These are phyloP conservation scores for Hemisphaericaspora lyxosophila DNA, from an alignment of 1,139 yeast genomes.

Conservation along the genomic window DNA sequence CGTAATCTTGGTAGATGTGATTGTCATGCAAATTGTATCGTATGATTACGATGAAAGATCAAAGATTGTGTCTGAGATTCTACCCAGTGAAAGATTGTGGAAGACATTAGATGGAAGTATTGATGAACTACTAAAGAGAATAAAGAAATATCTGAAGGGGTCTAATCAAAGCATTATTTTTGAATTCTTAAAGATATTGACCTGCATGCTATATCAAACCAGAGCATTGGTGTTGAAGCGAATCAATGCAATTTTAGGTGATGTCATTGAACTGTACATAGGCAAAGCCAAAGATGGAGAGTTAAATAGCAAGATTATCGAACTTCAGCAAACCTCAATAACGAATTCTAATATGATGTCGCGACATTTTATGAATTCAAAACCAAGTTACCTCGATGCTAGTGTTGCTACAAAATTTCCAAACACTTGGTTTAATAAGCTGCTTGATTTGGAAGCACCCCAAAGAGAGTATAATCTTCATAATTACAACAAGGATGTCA, in stretches of 20 bases:
- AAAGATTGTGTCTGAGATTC: constrained; percentile 23
- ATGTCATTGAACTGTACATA: constrained; percentile 25
- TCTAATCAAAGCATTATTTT: constrained; percentile 20
- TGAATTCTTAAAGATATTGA: constrained; percentile 27
- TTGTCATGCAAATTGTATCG: constrained; percentile 30
- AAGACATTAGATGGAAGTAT: constrained; percentile 28
- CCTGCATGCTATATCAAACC: constrained; percentile 31
- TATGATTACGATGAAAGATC: constrained; percentile 37
- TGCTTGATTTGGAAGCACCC: constrained; percentile 15
- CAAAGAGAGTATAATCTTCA: constrained; percentile 11
- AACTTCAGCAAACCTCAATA: constrained; percentile 29
- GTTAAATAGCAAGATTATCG: constrained; percentile 26
- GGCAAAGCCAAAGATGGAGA: constrained; percentile 16
- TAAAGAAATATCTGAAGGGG: constrained; percentile 16
- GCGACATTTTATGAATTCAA: constrained; percentile 26
- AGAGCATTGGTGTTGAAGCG: constrained; percentile 31
- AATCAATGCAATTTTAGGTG: constrained; percentile 27
- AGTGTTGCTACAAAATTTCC: constrained; percentile 35
- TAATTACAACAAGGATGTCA: constrained; percentile 9
- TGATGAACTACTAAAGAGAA: constrained; percentile 22
- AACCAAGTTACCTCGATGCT: constrained; percentile 28
- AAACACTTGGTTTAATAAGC: constrained; percentile 31
- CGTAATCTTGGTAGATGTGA: constrained; percentile 33
- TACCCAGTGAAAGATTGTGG: constrained; percentile 41
- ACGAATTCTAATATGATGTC: constrained; percentile 23